These are phyloP conservation scores for Heritiera fomes DNA, from an alignment of 345 rosid genomes.

Conservation along the genomic window DNA sequence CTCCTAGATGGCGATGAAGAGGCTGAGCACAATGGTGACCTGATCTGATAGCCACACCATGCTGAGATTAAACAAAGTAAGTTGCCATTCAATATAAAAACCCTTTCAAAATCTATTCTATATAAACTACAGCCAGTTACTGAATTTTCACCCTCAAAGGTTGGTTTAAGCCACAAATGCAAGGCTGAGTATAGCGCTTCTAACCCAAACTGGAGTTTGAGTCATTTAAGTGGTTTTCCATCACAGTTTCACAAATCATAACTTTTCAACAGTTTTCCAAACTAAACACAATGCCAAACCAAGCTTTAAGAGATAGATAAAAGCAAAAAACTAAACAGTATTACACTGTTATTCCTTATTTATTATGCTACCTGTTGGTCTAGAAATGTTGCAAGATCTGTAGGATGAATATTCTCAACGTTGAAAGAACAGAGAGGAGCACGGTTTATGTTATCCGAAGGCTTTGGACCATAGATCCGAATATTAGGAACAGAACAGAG, in stretches of 20 bases:
- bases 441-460: slow-evolving; percentile 56
- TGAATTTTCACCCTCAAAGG: neutral
- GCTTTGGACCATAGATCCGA: slow-evolving; percentile 85
- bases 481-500: slow-evolving; percentile 59
- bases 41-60: slow-evolving; percentile 94
- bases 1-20: slow-evolving; percentile 80
- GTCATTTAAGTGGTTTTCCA: neutral
- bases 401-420: slow-evolving; percentile 75
- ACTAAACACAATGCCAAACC: slow-evolving; percentile 7
- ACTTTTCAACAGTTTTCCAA: neutral
- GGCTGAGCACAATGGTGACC: slow-evolving; percentile 99
- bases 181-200: neutral
- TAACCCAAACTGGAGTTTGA: neutral
- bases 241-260: neutral
- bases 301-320: neutral
- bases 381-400: slow-evolving; percentile 87
- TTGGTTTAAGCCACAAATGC: slow-evolving; percentile 3
- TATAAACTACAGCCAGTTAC: neutral
- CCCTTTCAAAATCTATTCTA: slow-evolving; percentile 1
- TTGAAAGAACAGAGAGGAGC: slow-evolving; percentile 93
- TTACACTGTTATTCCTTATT: neutral
- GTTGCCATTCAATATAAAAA: slow-evolving; percentile 3
- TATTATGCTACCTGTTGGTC: slow-evolving; percentile 74
- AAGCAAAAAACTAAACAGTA: neutral
- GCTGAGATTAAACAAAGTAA: slow-evolving; percentile 50